Conservation (phyloP, 2,329 filamentous ascomycete genomes). For the Pseudopyricularia cyperi region DNA sequence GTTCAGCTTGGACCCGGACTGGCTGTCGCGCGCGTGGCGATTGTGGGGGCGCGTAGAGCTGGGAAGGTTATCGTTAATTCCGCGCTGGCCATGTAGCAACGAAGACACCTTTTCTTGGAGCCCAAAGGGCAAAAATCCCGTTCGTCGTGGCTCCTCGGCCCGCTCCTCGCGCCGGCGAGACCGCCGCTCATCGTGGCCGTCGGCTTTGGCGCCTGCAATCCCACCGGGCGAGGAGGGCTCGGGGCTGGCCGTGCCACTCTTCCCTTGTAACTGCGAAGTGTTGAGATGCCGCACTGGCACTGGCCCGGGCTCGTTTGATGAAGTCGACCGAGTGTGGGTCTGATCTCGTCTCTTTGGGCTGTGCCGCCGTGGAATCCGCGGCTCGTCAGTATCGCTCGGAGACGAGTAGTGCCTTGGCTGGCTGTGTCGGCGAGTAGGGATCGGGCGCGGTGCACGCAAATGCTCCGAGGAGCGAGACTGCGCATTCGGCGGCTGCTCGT, state of each 20-base stretch:
- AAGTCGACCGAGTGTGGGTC: conserved; percentile 9
- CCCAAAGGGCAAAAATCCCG: background rate
- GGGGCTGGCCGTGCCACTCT: background rate
- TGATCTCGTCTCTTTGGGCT: conserved; percentile 9
- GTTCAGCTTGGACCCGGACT: conserved; percentile 25
- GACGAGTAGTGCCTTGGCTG: conserved; percentile 31
- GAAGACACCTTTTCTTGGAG: conserved; percentile 16
- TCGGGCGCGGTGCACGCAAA: conserved; percentile 19
- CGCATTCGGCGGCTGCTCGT: background rate
- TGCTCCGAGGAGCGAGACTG: conserved; percentile 15
- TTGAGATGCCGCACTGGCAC: conserved; percentile 18
- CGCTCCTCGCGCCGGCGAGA: conserved; percentile 4
- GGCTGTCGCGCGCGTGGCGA: conserved; percentile 26
- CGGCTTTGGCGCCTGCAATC: background rate
- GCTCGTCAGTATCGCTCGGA: conserved; percentile 27
- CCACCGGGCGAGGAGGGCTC: conserved; percentile 13
- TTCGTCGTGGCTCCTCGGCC: conserved; percentile 19
- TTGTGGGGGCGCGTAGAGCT: conserved; percentile 8
- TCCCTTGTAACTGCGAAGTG: background rate
- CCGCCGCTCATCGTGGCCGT: background rate
- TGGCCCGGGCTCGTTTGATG: conserved; percentile 14
- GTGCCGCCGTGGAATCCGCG: conserved; percentile 10
- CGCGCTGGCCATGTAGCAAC: conserved; percentile 24
- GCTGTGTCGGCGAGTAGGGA: conserved; percentile 30
- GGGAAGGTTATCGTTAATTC: conserved; percentile 10